These are phyloP conservation scores for Melaleuca alternifolia DNA, from an alignment of 345 rosid species.

Conservation along the genomic window DNA sequence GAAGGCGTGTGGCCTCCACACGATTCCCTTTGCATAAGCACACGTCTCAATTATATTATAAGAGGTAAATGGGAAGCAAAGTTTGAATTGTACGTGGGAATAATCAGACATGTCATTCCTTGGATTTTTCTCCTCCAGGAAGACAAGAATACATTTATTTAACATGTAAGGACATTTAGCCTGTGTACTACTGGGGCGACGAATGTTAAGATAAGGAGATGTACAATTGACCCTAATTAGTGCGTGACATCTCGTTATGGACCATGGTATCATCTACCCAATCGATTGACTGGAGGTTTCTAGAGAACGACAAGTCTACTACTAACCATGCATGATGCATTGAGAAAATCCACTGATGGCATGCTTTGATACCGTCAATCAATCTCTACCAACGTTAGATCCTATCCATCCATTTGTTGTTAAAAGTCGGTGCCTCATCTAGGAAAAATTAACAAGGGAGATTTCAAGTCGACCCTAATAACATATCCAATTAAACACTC, in stretches of 20 bases:
- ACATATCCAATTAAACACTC: background rate
- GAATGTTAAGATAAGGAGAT: too few relatives aligned
- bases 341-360: background rate
- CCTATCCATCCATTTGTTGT: background rate
- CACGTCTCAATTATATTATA: background rate
- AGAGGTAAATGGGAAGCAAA: background rate
- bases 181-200: background rate
- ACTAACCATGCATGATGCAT: background rate
- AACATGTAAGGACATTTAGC: background rate
- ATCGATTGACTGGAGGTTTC: background rate
- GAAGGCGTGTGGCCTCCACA: conserved; percentile 1
- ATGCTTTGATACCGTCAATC: background rate
- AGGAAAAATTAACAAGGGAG: background rate
- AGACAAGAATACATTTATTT: background rate
- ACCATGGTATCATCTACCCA: too few relatives aligned
- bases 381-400: background rate
- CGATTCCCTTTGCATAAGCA: background rate
- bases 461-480: background rate
- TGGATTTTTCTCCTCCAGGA: background rate
- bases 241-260: too few relatives aligned
- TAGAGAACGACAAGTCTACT: background rate
- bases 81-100: background rate
- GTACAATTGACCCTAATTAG: too few relatives aligned
- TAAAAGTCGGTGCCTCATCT: background rate
- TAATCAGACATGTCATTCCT: background rate